Base-by-base conservation (phyloP, 176 grass and related monocot genomes). In the Pharus latifolius region DNA sequence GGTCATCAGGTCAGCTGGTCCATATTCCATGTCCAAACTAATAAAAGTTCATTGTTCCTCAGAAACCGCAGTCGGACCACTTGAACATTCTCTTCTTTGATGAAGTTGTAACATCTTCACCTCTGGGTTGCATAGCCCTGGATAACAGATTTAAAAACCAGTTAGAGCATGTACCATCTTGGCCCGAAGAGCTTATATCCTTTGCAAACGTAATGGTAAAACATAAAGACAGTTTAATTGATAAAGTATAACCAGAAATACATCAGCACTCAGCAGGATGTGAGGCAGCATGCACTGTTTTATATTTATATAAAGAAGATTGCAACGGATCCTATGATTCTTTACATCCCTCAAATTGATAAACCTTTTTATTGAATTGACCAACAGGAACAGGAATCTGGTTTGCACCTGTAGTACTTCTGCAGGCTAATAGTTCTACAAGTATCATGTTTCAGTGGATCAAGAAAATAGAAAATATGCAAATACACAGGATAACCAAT, bases 51-150 rank as follows among this genome's bases (percentile, higher is more conserved):
- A 75, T 80, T 66, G 69, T 73, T 70, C 75, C 26, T 85, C 82
- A 7, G 82, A 72, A 12, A 77, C 47, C 45, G 68, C 79, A 37
- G 73, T 69, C 48, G 90, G 70, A 42, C 79, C 79, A 59, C 90
- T 87, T 7, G 78, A 86, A 59, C 96, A 99, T 46, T 90, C 81
- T 77, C 88, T 88, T 49, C 82, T 83, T 80, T 65, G 68, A 67
- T 99, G 96, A 57, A 99, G 96, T 76, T 99, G 79, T 28, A 88
- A 72, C 96, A 99, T 95, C 82, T 95, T 99, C 25, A 80, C 83
- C 46, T 91, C 96, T 34, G 90, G 90, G 15, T 91, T 65, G 79
- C 96, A 99, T 45, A 99, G 76, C 49, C 96, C 96, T 95, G 76
- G 62, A 57, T 59, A 10, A 34, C 26, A 51, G 43, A 49, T 61